phyloP scores from a whole-genome alignment of 495 filamentous ascomycete genomes.

The Aspergillus egyptiacus region DNA sequence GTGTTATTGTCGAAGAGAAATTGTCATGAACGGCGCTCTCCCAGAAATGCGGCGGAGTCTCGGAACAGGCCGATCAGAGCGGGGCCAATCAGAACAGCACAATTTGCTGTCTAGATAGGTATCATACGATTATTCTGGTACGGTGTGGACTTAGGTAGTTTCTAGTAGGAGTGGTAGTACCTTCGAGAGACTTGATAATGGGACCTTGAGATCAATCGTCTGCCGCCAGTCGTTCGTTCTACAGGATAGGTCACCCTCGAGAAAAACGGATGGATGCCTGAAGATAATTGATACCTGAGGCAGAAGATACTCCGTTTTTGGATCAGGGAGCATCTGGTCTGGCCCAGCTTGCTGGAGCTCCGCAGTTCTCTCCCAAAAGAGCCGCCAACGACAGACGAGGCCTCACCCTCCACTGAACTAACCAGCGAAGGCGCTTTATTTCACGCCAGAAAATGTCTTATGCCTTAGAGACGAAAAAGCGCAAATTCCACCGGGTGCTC shows the following conservation, averaged over 20 bases:
- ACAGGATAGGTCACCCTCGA: no score
- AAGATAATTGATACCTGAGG: constrained; percentile 6
- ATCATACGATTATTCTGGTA: constrained; percentile 1
- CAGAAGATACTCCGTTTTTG: constrained; percentile 13
- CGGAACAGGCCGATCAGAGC: constrained; percentile 10
- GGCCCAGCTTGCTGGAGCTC: no score
- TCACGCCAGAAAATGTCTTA: constrained; percentile 40
- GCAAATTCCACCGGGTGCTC: constrained; percentile 51
- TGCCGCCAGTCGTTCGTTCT: no score
- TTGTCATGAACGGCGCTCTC: background rate
- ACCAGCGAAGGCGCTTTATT: background rate
- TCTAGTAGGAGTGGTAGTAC: no score
- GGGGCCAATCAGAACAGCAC: constrained; percentile 14
- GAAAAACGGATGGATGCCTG: no score
- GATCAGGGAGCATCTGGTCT: no score
- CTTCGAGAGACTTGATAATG: no score
- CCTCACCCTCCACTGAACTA: background rate
- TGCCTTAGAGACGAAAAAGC: constrained; percentile 48
- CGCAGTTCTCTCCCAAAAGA: no score
- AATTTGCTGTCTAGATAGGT: constrained; percentile 13
- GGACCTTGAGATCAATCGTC: no score
- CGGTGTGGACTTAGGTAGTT: no score
- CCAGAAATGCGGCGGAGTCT: constrained; percentile 10
- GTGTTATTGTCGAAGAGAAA: constrained; percentile 5
- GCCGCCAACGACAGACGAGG: constrained; percentile 1